Evolutionary conservation across 163 green algal genomes (phyloP).

Genomic region (Trebouxiophyceae sp.): DNA sequence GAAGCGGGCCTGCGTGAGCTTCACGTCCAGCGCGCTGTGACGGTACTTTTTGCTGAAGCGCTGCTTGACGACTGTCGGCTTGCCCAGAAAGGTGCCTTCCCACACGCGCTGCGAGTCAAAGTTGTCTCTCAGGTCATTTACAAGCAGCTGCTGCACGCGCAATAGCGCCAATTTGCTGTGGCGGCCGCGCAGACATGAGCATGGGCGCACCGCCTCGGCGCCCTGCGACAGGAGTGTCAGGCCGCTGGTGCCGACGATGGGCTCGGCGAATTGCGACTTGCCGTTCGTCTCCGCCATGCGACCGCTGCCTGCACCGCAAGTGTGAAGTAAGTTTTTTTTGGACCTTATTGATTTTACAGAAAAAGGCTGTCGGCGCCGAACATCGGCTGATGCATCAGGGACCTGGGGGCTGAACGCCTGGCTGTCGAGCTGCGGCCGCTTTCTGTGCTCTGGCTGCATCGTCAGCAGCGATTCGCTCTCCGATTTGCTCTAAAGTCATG

Average conservation of each 20-base stretch:
- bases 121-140: background rate
- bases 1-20: slow-evolving; percentile 56
- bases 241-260: slow-evolving; percentile 2
- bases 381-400: no score
- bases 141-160: background rate
- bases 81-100: slow-evolving; percentile 35
- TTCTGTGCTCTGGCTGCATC: no score
- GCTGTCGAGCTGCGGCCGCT: no score
- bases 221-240: slow-evolving; percentile 11
- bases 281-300: no score
- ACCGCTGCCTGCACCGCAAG: no score
- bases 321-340: no score
- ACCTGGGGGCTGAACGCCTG: no score
- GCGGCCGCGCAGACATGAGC: slow-evolving; percentile 20
- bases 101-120: slow-evolving; percentile 40
- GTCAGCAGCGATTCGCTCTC: no score
- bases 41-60: slow-evolving; percentile 82
- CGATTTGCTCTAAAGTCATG: no score
- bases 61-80: slow-evolving; percentile 64
- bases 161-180: background rate
- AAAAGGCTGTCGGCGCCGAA: no score
- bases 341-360: no score
- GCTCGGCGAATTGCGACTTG: background rate
- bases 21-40: slow-evolving; percentile 59
- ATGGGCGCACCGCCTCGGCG: slow-evolving; percentile 10